Evolutionary conservation across 2,329 filamentous ascomycete genomes (phyloP).

Genomic region (Talaromyces atroroseus): DNA sequence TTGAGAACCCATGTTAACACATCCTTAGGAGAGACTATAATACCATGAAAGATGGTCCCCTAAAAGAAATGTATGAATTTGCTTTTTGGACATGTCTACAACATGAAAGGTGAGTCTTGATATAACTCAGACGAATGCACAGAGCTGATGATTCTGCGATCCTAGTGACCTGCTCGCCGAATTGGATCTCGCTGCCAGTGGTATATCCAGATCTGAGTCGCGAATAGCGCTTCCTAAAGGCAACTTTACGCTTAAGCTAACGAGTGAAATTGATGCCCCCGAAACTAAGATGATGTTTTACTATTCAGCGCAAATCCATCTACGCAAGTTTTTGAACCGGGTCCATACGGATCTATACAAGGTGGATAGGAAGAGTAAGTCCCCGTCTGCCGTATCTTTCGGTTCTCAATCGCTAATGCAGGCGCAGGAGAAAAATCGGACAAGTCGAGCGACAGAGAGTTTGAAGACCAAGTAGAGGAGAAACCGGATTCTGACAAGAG

Average conservation of each 20-base stretch:
- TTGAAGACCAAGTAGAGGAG: slow-evolving; percentile 30
- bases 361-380: slow-evolving; percentile 15
- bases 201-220: slow-evolving; percentile 53
- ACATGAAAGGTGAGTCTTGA: slow-evolving; percentile 67
- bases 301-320: slow-evolving; percentile 57
- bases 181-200: slow-evolving; percentile 60
- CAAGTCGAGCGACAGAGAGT: slow-evolving; percentile 18
- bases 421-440: background rate
- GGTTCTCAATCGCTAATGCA: background rate
- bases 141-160: slow-evolving; percentile 6
- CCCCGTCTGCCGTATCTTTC: background rate
- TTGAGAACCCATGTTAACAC: slow-evolving; percentile 1
- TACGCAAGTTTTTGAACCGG: slow-evolving; percentile 53
- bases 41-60: slow-evolving; percentile 23
- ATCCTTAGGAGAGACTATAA: slow-evolving; percentile 30
- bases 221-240: slow-evolving; percentile 37
- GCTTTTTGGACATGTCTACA: slow-evolving; percentile 94
- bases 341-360: slow-evolving; percentile 54
- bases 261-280: slow-evolving; percentile 28
- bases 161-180: slow-evolving; percentile 84
- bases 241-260: slow-evolving; percentile 27
- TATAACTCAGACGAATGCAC: background rate
- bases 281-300: slow-evolving; percentile 48
- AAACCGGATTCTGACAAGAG: background rate
- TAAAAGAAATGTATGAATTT: slow-evolving; percentile 62